These are phyloP conservation scores for Articulospora tetracladia DNA, from an alignment of 495 filamentous ascomycete species.

Conservation along the genomic window DNA sequence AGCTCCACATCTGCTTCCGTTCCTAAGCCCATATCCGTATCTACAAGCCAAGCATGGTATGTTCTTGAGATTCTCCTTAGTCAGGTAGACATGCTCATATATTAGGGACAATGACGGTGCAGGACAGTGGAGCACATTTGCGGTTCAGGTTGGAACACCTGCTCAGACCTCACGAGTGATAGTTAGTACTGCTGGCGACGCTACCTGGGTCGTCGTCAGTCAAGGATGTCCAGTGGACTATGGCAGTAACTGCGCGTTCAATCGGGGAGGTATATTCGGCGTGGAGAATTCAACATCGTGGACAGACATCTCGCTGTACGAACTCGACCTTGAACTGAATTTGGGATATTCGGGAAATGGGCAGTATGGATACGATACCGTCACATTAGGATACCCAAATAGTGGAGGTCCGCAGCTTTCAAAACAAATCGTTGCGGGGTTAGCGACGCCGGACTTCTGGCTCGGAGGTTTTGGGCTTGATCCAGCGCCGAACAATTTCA, in stretches of 20 bases:
- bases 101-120: slow-evolving; percentile 3
- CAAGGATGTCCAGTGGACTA: slow-evolving; percentile 9
- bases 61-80: not conserved
- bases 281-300: slow-evolving; percentile 34
- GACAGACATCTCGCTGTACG: slow-evolving; percentile 20
- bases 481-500: slow-evolving; percentile 44
- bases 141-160: slow-evolving; percentile 11
- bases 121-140: slow-evolving; percentile 14
- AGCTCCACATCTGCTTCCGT: not conserved
- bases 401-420: slow-evolving; percentile 35
- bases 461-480: slow-evolving; percentile 51
- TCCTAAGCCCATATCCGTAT: not conserved
- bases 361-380: slow-evolving; percentile 45
- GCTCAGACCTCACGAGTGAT: slow-evolving; percentile 8
- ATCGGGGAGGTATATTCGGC: slow-evolving; percentile 5
- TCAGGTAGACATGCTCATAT: not conserved
- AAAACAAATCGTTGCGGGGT: slow-evolving; percentile 42
- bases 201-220: slow-evolving; percentile 7
- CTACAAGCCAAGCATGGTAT: slow-evolving; percentile 4
- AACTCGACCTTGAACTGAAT: slow-evolving; percentile 33
- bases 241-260: slow-evolving; percentile 5
- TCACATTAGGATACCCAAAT: slow-evolving; percentile 39
- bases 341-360: slow-evolving; percentile 37
- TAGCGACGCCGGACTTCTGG: slow-evolving; percentile 26
- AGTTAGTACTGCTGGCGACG: slow-evolving; percentile 4